These are phyloP conservation scores for Skeletonema marinoi DNA, from an alignment of 108 stramenopile species.

Conservation along the genomic window DNA sequence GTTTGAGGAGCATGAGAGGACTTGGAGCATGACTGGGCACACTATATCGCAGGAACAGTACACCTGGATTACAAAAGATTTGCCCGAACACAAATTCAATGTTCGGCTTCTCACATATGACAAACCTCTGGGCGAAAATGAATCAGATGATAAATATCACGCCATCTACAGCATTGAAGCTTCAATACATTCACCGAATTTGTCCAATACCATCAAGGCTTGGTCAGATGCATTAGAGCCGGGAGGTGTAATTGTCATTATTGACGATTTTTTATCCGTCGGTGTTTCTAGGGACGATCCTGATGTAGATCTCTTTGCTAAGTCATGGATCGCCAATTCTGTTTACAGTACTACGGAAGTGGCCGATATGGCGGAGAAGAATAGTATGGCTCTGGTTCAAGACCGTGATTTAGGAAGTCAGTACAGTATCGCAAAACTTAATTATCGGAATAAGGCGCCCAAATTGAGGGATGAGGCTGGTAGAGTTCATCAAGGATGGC, in stretches of 20 bases:
- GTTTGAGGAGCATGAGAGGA: conserved; percentile 48
- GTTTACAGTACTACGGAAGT: conserved; percentile 42
- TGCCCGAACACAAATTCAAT: conserved; percentile 54
- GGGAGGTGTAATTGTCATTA: conserved; percentile 52
- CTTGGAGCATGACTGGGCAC: conserved; percentile 50
- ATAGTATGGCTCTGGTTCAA: conserved; percentile 37
- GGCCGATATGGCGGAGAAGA: conserved; percentile 9
- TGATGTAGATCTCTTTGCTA: conserved; percentile 43
- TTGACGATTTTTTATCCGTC: conserved; percentile 54
- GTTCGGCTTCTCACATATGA: conserved; percentile 48
- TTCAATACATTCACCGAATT: conserved; percentile 56
- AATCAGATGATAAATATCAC: conserved; percentile 23
- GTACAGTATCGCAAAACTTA: conserved; percentile 46
- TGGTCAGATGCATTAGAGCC: conserved; percentile 48
- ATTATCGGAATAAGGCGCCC: conserved; percentile 52
- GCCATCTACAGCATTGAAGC: conserved; percentile 64
- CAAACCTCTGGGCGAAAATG: conserved; percentile 28
- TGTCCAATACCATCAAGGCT: conserved; percentile 26
- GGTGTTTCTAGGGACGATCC: conserved; percentile 18
- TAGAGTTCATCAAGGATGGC: conserved; percentile 57
- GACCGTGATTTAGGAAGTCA: conserved; percentile 49
- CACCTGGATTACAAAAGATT: conserved; percentile 35
- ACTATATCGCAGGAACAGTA: conserved; percentile 58
- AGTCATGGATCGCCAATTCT: conserved; percentile 57
- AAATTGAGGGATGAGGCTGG: conserved; percentile 28